Base-by-base conservation (phyloP, 2,329 filamentous ascomycete genomes). In the Pseudogymnoascus sp. region DNA sequence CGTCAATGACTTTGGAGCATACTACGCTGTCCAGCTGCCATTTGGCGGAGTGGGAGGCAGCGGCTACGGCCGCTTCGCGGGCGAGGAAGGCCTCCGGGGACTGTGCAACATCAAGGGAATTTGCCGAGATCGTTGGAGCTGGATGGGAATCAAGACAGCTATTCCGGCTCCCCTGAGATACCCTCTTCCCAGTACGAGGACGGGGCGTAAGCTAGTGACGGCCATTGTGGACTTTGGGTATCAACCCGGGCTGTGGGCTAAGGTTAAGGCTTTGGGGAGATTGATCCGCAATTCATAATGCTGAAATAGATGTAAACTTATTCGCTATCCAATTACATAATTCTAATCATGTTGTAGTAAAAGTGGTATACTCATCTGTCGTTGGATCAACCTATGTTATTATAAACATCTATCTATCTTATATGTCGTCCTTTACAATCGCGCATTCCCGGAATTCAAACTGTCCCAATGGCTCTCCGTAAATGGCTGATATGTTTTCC, bases 1-100 rank as follows among this genome's bases (percentile, higher is more conserved):
- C 24, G 85, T 99, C 69, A 99, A 99, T 74, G 95, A 99, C 77
- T 99, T 99, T 72, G 95, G 88, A 19, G 88, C 86, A 29, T 97
- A 87, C 75, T 99, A 99, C 73, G 91, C 93, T 61, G 93, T 96
- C 6, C 92, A 96, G 76, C 78, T 99, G 40, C 95, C 95, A 0
- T 99, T 99, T 75, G 95, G 95, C 38, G 95, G 73, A 26, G 65
- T 70, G n/a, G 86, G 85, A 64, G 93, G 92, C 0, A 96, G 90
- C 24, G 95, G 90, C 0, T 97, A 97, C 74, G 95, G 95, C 1
- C 83, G 93, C 2, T 99, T 99, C 76, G 93, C 91, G 0, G 95
- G 92, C 24, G 87, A 90, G 68, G 95, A 99, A 74, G 95, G 95
- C 0, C 77, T 99, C 21, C 82, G 91, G 37, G 87, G 87, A 3